Evolutionary conservation across 2,329 filamentous ascomycete genomes (phyloP), one percentile per base, ranked within the genome.

Genomic region (Cytospora chrysosperma): DNA sequence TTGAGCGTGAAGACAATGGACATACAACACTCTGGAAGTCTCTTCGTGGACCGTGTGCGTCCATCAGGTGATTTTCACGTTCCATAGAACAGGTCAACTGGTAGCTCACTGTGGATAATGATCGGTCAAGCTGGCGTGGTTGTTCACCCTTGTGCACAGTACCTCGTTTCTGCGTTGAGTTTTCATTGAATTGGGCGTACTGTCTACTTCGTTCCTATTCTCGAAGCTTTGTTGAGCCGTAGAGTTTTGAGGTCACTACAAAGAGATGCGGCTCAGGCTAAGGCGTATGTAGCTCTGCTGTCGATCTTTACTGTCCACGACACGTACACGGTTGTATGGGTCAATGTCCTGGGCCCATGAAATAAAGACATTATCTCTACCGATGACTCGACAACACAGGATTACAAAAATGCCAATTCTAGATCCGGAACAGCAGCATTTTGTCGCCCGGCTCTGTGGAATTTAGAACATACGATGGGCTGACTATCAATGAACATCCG

Each of bases 1-100:
- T 10, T 47, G 32, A 49, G 28, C 51, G 55, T 56, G 51, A 54
- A 34, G 50, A 59, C 59, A 55, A 52, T 52, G 53, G 50, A 56
- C 49, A 30, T 21, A n/a, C 56, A 21, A 51, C 50, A 37, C 27
- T 59, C 40, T 47, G 47, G 32, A 51, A 24, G 26, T 50, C 9
- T 55, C 40, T 52, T 57, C n/a, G n/a, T n/a, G 56, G 40, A 37
- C 52, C 32, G 59, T 28, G 28, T 52, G 50, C 27, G 50, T 43
- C 51, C 34, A 55, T 43, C 37, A 4, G 4, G 17, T n/a, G 17
- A 19, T 2, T 43, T n/a, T 10, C 13, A 10, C 40, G 21, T 10
- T 9, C 28, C n/a, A n/a, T n/a, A 12, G 9, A 4, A 15, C 21
- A n/a, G 7, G 19, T 43, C 27, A 27, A 40, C 9, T 9, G 24